Conservation (phyloP, 352 stramenopile species). For the Phytopythium ostracodes region DNA sequence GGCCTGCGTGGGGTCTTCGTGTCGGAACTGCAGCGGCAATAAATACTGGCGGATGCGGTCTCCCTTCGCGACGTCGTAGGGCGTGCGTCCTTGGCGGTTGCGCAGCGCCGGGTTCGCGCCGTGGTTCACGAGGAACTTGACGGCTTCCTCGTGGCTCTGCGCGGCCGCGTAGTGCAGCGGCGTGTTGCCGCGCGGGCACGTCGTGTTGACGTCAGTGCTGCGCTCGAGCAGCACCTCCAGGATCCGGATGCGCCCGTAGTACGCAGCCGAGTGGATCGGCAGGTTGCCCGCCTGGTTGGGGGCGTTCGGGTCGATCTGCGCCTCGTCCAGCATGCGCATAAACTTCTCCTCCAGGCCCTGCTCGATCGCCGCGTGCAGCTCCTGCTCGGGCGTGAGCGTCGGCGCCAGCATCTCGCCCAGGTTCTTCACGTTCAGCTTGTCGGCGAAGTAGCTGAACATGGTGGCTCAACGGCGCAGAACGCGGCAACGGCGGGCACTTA, state of each 20-base stretch:
- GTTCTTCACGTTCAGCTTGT: conserved; percentile 89
- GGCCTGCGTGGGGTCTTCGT: conserved; percentile 70
- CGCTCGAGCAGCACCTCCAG: conserved; percentile 67
- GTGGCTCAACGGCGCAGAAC: background rate
- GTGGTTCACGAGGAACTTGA: conserved; percentile 66
- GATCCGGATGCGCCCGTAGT: conserved; percentile 72
- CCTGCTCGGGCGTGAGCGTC: conserved; percentile 83
- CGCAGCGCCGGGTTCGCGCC: conserved; percentile 75
- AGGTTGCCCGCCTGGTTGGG: conserved; percentile 72
- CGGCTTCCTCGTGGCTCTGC: conserved; percentile 67
- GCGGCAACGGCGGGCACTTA: background rate
- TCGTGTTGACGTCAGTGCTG: conserved; percentile 66
- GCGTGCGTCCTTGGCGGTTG: conserved; percentile 73
- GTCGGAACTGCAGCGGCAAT: conserved; percentile 83
- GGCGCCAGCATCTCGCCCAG: conserved; percentile 85
- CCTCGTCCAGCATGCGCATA: conserved; percentile 60
- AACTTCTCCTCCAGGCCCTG: conserved; percentile 73
- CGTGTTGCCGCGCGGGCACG: conserved; percentile 70
- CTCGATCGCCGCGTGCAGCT: conserved; percentile 78
- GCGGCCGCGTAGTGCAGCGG: conserved; percentile 80
- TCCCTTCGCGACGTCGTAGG: conserved; percentile 83
- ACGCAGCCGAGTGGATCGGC: conserved; percentile 82
- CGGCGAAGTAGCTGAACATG: conserved; percentile 88
- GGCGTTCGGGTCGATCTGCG: conserved; percentile 61
- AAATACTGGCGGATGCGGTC: conserved; percentile 84